A percentile compares a stretch with the other conserved stretches of the same genome.
Evolutionary conservation across 2,329 filamentous ascomycete species (phyloP).

Genomic region (Coniella vitis): DNA sequence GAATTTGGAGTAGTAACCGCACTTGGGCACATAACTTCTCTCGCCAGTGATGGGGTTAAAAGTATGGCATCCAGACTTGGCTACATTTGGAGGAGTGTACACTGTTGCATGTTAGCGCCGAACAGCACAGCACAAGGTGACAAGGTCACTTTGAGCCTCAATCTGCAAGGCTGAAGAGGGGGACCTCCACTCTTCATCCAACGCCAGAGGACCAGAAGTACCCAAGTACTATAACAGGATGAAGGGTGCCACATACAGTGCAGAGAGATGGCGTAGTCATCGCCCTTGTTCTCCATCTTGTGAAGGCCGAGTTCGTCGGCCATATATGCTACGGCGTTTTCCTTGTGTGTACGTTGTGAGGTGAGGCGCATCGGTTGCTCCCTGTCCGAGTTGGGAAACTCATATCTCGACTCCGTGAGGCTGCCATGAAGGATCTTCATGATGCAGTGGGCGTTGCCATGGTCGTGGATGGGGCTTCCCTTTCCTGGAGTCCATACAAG

Average conservation of each 20-base stretch:
- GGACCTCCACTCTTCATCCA: neutral
- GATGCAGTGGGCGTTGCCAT: slow-evolving; percentile 81
- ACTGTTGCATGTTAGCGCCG: slow-evolving; percentile 34
- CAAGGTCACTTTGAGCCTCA: slow-evolving; percentile 1
- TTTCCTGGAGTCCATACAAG: slow-evolving; percentile 86
- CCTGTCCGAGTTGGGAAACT: slow-evolving; percentile 53
- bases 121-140: neutral
- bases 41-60: slow-evolving; percentile 74
- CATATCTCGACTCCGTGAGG: slow-evolving; percentile 75
- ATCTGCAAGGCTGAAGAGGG: slow-evolving; percentile 5
- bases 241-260: slow-evolving; percentile 50
- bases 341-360: slow-evolving; percentile 58
- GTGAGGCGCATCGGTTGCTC: slow-evolving; percentile 53
- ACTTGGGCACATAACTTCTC: slow-evolving; percentile 63
- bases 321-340: slow-evolving; percentile 83
- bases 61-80: slow-evolving; percentile 71
- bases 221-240: slow-evolving; percentile 14
- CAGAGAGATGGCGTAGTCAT: slow-evolving; percentile 74
- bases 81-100: slow-evolving; percentile 85
- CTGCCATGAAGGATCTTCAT: slow-evolving; percentile 82
- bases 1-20: slow-evolving; percentile 63
- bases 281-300: slow-evolving; percentile 68
- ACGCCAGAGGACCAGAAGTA: too few relatives aligned
- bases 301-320: slow-evolving; percentile 84
- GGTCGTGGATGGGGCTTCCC: slow-evolving; percentile 80